phyloP scores from a whole-genome alignment of 202 grass and related monocot species.

The Panicum virgatum region DNA sequence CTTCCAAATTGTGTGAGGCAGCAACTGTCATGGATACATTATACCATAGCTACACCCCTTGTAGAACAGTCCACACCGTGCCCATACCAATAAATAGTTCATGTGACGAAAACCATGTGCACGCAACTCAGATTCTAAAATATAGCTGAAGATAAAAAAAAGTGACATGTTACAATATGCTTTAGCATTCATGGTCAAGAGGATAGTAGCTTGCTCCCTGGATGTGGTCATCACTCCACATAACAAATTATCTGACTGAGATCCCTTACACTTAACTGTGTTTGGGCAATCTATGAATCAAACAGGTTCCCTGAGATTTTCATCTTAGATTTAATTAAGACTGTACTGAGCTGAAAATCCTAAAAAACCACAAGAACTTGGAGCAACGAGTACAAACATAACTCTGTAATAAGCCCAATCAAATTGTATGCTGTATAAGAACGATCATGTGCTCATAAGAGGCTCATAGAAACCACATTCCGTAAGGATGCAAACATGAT shows the following conservation, averaged over 20 bases:
- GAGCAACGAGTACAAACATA: not conserved
- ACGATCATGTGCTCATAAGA: not conserved
- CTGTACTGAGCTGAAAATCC: not conserved
- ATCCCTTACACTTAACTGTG: not conserved
- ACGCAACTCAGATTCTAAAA: not conserved
- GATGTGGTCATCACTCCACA: not conserved
- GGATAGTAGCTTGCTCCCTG: no score
- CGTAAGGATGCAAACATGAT: conserved; percentile 3
- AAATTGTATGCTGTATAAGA: not conserved
- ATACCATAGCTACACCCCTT: not conserved
- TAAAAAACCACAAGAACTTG: not conserved
- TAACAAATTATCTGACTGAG: not conserved
- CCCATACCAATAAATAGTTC: not conserved
- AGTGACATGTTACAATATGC: not conserved
- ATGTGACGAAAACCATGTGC: not conserved
- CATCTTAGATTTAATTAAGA: not conserved
- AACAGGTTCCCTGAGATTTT: not conserved
- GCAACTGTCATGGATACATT: not conserved
- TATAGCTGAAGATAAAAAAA: not conserved
- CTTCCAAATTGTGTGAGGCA: not conserved
- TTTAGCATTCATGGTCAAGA: not conserved
- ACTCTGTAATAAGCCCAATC: not conserved
- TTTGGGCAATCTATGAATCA: not conserved
- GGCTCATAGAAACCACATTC: not conserved
- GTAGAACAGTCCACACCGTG: not conserved